Conservation (phyloP, 805 yeast genomes). For the Spathaspora sp. region DNA sequence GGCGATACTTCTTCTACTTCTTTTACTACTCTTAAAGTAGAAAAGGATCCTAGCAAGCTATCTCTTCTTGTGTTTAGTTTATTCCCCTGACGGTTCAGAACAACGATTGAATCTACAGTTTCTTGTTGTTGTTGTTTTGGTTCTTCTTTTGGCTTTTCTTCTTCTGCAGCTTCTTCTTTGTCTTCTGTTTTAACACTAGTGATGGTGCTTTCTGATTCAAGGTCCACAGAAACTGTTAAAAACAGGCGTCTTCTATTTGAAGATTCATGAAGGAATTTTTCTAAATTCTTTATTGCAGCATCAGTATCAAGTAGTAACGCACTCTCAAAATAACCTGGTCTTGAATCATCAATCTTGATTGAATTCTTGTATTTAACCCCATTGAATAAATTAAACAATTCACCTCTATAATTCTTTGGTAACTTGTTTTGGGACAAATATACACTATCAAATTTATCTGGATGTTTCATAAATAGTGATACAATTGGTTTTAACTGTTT, state of each 20-base stretch:
- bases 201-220: not conserved
- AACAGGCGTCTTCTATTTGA: conserved; percentile 2
- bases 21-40: conserved; percentile 4
- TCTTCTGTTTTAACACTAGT: not conserved
- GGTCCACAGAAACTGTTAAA: conserved; percentile 1
- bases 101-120: conserved; percentile 1
- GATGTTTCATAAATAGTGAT: conserved; percentile 26
- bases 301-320: conserved; percentile 51
- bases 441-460: conserved; percentile 34
- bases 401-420: conserved; percentile 48
- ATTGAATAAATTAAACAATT: conserved; percentile 52
- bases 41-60: conserved; percentile 7
- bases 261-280: conserved; percentile 24
- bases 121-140: conserved; percentile 2
- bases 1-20: conserved; percentile 5
- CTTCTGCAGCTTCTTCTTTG: not conserved
- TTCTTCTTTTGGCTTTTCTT: not conserved
- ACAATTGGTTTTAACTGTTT: conserved; percentile 31
- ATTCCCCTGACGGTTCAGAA: not conserved
- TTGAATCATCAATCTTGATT: conserved; percentile 54
- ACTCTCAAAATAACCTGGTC: conserved; percentile 60
- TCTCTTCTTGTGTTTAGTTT: not conserved
- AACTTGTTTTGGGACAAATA: conserved; percentile 40
- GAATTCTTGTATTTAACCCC: conserved; percentile 47
- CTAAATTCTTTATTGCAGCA: conserved; percentile 40